Base-by-base conservation (phyloP, 305 asterid genomes). In the Solanum hybrid region DNA sequence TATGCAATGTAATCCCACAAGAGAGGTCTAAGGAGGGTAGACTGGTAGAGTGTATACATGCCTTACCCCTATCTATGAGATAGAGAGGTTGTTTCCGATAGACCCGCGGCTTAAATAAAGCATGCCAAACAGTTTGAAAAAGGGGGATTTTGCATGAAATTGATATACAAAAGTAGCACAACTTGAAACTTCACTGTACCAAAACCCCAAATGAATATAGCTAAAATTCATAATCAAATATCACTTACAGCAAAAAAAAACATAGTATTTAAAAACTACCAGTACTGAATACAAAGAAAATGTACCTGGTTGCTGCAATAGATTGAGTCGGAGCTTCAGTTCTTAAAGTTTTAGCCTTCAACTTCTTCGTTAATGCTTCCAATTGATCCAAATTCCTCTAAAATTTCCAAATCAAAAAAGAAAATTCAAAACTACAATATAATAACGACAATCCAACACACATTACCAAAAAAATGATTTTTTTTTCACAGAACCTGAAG, bases 311-410 rank as follows among this genome's bases (percentile, higher is more conserved):
- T n/a, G 99, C 99, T 4, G 99, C 98, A 90, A 97, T 94, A 91
- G 99, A 96, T 77, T 97, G 99, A 22, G 98, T 94, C 19, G 98
- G 98, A 92, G 98, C 97, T 93, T 97, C 99, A 24, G 98, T 91
- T 90, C 99, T 93, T 86, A 94, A 92, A 90, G 96, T 94, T 95
- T 95, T 97, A 4, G 98, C 94, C 92, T 95, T 97, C 73, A 97
- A 94, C 95, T 96, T 97, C 95, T 95, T 97, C 85, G 99, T 96
- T 91, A 97, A 93, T 36, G 98, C 96, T 93, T 97, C 99, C 91
- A 97, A 91, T 86, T 97, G 99, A 91, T 96, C 99, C 95, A 97
- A 95, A 91, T 96, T 97, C 93, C 99, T 96, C 99, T 96, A 91
- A 45, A 45, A 89, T 88, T 86, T 90, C 88, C 89, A 60, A 88